Percentiles rank a stretch among this genome's conserved stretches.
phyloP scores from a whole-genome alignment of 192 early-diverging fungal genomes.

The Chytriomyces confervae region DNA sequence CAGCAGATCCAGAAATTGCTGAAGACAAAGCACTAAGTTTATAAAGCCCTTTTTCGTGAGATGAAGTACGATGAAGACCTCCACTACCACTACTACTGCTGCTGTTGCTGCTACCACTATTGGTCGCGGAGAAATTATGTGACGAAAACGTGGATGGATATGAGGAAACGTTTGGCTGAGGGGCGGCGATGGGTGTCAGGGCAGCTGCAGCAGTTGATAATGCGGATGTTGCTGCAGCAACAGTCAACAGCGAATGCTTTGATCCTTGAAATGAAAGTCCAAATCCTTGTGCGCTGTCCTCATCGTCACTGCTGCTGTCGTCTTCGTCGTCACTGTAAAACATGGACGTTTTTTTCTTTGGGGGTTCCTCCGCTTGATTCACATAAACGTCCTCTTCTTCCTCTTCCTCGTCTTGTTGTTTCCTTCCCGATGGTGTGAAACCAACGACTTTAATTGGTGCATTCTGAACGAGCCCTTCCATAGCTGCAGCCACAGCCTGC shows the following conservation, averaged over 20 bases:
- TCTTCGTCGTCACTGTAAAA: constrained; percentile 6
- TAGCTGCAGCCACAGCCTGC: background rate
- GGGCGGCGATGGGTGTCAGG: background rate
- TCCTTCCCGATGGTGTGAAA: background rate
- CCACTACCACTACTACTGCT: background rate
- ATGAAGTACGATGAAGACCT: constrained; percentile 13
- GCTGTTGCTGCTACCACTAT: background rate
- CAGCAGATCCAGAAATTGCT: background rate
- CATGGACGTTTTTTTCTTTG: background rate
- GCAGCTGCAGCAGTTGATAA: background rate
- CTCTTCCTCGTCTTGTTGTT: constrained; percentile 2
- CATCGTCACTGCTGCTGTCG: constrained; percentile 2
- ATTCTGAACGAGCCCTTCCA: too few species aligned
- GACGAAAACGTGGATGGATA: too few species aligned
- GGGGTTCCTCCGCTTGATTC: background rate
- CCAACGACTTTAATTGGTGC: background rate
- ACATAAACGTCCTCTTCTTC: background rate
- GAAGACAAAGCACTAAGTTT: constrained; percentile 18
- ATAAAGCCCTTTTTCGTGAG: constrained; percentile 22
- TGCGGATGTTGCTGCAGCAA: too few species aligned
- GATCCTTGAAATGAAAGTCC: constrained; percentile 7
- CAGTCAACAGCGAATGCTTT: background rate
- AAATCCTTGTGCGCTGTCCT: background rate
- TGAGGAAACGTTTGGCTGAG: background rate
- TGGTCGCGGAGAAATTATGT: too few species aligned